Conservation (phyloP, 2,329 filamentous ascomycete genomes). For the Alternaria brassicae region DNA sequence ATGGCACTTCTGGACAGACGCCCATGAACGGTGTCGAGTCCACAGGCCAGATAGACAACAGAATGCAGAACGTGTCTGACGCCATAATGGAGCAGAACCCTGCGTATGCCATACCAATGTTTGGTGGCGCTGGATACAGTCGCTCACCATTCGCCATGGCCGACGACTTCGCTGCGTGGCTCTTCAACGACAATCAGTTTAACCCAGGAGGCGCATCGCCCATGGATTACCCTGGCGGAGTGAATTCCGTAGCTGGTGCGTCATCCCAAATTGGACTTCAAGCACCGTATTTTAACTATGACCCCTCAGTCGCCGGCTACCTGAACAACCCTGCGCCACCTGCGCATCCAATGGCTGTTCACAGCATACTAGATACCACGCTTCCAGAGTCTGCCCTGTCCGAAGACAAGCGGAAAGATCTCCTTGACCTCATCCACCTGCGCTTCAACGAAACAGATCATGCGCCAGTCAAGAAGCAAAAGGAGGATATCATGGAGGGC, state of each 20-base stretch:
- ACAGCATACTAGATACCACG: constrained; percentile 80
- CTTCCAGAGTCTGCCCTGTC: constrained; percentile 82
- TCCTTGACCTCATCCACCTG: constrained; percentile 80
- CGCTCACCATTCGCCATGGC: constrained; percentile 88
- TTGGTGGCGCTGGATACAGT: constrained; percentile 81
- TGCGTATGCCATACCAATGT: constrained; percentile 78
- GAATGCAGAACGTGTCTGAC: constrained; percentile 48
- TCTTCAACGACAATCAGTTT: constrained; percentile 74
- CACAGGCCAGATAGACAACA: constrained; percentile 42
- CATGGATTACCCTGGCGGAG: constrained; percentile 45
- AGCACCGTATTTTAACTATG: constrained; percentile 59
- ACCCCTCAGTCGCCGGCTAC: constrained; percentile 57
- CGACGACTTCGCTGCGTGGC: constrained; percentile 84
- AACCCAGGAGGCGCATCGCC: constrained; percentile 47
- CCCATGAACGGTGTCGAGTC: constrained; percentile 50
- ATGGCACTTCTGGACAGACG: constrained; percentile 44
- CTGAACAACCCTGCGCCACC: constrained; percentile 60
- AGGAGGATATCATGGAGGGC: constrained; percentile 79
- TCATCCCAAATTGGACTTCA: constrained; percentile 54
- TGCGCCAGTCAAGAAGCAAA: constrained; percentile 74
- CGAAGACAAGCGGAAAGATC: constrained; percentile 82
- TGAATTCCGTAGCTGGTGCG: constrained; percentile 50
- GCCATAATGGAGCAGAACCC: constrained; percentile 55
- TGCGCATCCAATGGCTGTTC: constrained; percentile 88
- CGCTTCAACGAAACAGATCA: constrained; percentile 84